phyloP scores from a whole-genome alignment of 768 basidiomycete species.

The Suillus placidus region DNA sequence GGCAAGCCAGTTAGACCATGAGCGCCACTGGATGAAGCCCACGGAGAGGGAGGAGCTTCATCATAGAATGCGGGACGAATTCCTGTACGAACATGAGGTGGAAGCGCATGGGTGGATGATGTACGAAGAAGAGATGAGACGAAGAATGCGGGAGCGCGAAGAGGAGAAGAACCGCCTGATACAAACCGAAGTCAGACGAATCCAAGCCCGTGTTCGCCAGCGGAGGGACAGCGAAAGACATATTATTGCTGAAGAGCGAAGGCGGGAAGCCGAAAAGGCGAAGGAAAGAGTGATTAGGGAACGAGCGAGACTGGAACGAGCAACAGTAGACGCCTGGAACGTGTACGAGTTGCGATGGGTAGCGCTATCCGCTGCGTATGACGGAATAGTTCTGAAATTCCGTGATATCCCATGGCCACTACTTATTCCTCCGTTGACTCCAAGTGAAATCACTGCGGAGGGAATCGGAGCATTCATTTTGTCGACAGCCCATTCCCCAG shows the following conservation, averaged over 20 bases:
- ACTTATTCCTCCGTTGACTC: constrained; percentile 41
- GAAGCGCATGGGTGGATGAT: constrained; percentile 58
- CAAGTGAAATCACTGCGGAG: constrained; percentile 55
- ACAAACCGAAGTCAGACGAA: constrained; percentile 57
- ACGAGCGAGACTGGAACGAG: constrained; percentile 45
- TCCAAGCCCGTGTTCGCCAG: constrained; percentile 54
- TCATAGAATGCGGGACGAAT: constrained; percentile 53
- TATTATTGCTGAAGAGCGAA: constrained; percentile 51
- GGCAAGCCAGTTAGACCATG: constrained; percentile 32
- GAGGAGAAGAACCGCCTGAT: constrained; percentile 46
- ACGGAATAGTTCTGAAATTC: constrained; percentile 50
- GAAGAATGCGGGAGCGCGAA: constrained; percentile 45
- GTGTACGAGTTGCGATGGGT: constrained; percentile 69
- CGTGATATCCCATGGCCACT: constrained; percentile 74
- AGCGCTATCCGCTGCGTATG: constrained; percentile 47
- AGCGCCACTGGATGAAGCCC: constrained; percentile 24
- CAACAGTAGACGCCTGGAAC: constrained; percentile 58
- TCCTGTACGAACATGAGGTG: constrained; percentile 52
- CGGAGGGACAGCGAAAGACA: constrained; percentile 53
- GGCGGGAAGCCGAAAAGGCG: constrained; percentile 34
- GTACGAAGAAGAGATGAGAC: constrained; percentile 49
- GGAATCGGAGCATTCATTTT: constrained; percentile 63
- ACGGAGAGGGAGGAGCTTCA: constrained; percentile 34
- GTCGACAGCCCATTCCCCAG: constrained; percentile 63
- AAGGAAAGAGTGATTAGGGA: constrained; percentile 49